A percentile compares a stretch with the other conserved stretches of the same genome.
Evolutionary conservation across 306 rosid species (phyloP).

Genomic region (Malus domestica): DNA sequence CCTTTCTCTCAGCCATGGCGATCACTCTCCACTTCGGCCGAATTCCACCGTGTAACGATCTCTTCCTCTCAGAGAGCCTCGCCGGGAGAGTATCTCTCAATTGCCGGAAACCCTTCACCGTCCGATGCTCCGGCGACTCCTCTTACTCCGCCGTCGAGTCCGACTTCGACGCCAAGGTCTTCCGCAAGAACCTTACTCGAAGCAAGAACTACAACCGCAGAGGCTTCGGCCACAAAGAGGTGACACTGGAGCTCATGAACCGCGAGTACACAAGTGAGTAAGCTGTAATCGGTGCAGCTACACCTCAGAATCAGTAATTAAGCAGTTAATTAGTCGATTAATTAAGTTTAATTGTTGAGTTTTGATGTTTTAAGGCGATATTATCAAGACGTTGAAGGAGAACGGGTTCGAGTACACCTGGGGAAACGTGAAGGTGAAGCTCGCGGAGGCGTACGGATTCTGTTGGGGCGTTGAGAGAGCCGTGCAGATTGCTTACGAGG

Average conservation of each 20-base stretch:
- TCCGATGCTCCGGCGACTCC: conserved; percentile 53
- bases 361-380: conserved; percentile 47
- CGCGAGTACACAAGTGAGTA: conserved; percentile 90
- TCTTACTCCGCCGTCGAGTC: conserved; percentile 37
- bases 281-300: background rate
- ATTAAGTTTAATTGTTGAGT: background rate
- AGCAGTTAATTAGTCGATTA: background rate
- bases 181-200: conserved; percentile 82
- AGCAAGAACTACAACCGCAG: conserved; percentile 78
- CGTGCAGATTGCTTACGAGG: conserved; percentile 97
- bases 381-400: conserved; percentile 76
- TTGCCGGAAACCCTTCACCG: conserved; percentile 37
- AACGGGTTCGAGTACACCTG: conserved; percentile 71
- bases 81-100: conserved; percentile 19
- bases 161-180: conserved; percentile 74
- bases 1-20: conserved; percentile 42
- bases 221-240: conserved; percentile 88
- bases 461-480: conserved; percentile 99
- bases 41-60: conserved; percentile 38
- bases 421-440: conserved; percentile 85
- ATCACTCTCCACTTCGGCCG: conserved; percentile 54
- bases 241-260: conserved; percentile 75
- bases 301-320: background rate
- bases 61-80: conserved; percentile 30
- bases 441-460: conserved; percentile 91